phyloP scores from a whole-genome alignment of 495 filamentous ascomycete genomes.

The Bacidia gigantensis region DNA sequence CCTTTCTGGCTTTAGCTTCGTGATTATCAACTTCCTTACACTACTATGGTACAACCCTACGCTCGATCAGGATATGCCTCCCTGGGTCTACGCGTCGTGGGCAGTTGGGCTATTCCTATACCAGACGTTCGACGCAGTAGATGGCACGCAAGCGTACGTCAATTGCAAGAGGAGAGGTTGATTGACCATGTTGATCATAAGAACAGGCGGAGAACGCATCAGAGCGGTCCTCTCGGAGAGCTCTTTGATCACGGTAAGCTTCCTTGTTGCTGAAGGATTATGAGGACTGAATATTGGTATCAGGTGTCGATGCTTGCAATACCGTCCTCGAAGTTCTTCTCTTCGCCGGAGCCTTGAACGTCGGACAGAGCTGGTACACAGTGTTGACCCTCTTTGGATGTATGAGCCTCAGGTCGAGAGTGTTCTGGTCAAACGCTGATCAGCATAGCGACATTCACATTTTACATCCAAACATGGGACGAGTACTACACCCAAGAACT shows the following conservation, averaged over 20 bases:
- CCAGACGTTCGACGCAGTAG: constrained; percentile 95
- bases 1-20: constrained; percentile 78
- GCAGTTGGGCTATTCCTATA: constrained; percentile 84
- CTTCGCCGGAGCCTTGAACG: constrained; percentile 80
- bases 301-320: constrained; percentile 85
- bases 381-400: constrained; percentile 72
- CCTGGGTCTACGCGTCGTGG: constrained; percentile 91
- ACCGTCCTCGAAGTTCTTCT: constrained; percentile 87
- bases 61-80: constrained; percentile 81
- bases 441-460: constrained; percentile 57
- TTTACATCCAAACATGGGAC: constrained; percentile 98
- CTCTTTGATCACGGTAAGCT: constrained; percentile 85
- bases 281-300: constrained; percentile 4
- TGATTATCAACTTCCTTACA: constrained; percentile 82
- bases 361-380: constrained; percentile 86
- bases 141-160: constrained; percentile 67
- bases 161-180: background rate
- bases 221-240: constrained; percentile 88
- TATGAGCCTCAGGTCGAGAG: constrained; percentile 24
- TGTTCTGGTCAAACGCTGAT: background rate
- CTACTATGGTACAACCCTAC: constrained; percentile 94
- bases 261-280: background rate
- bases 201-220: constrained; percentile 64
- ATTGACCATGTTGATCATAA: constrained; percentile 16
- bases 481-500: constrained; percentile 96